phyloP scores from a whole-genome alignment of 176 grass and related monocot genomes.

The Themeda triandra region DNA sequence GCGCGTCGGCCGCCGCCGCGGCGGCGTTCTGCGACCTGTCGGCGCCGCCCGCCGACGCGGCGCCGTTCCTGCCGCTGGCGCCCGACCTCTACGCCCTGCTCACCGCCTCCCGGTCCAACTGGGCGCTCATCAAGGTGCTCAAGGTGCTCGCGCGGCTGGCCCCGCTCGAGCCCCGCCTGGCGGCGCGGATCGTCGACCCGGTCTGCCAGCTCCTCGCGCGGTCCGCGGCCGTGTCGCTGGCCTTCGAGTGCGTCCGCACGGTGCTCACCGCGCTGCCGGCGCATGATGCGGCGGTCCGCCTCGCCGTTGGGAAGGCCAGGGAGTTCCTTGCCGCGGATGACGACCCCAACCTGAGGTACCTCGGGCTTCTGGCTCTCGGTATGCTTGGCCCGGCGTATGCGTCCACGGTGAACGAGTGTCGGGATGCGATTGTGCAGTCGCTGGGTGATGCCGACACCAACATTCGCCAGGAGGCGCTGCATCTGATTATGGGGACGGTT shows the following conservation, averaged over 20 bases:
- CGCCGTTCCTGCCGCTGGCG: slow-evolving; percentile 78
- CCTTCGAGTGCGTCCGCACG: slow-evolving; percentile 78
- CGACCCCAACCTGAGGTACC: slow-evolving; percentile 90
- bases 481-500: slow-evolving; percentile 64
- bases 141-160: slow-evolving; percentile 80
- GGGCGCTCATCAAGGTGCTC: slow-evolving; percentile 90
- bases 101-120: slow-evolving; percentile 68
- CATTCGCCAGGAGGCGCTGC: slow-evolving; percentile 58
- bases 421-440: slow-evolving; percentile 42
- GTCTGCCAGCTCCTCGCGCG: slow-evolving; percentile 65
- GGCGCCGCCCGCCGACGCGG: slow-evolving; percentile 49
- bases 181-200: slow-evolving; percentile 61
- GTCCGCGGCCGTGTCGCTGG: slow-evolving; percentile 68
- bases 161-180: slow-evolving; percentile 68
- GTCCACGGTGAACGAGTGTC: slow-evolving; percentile 49
- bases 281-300: slow-evolving; percentile 47
- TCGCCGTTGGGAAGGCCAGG: slow-evolving; percentile 72
- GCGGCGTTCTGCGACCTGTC: slow-evolving; percentile 92
- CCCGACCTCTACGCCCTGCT: slow-evolving; percentile 79
- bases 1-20: slow-evolving; percentile 52
- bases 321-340: slow-evolving; percentile 62
- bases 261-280: slow-evolving; percentile 54
- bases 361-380: slow-evolving; percentile 68
- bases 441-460: slow-evolving; percentile 69
- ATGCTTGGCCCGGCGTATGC: slow-evolving; percentile 56